Evolutionary conservation across 495 filamentous ascomycete genomes (phyloP).

Genomic region (Podospora appendiculata): DNA sequence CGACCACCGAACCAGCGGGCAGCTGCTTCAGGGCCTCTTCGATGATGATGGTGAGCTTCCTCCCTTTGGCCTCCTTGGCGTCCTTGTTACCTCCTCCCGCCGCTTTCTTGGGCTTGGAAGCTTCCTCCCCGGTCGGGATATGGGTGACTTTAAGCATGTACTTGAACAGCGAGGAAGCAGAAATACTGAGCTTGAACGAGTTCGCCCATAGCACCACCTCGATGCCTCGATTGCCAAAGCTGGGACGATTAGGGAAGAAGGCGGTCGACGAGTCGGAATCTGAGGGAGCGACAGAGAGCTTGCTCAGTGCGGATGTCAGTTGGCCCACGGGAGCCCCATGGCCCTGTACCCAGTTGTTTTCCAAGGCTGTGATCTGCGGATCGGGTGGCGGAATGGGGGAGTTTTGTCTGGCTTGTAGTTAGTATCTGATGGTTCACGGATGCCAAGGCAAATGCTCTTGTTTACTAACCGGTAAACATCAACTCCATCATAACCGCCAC

Average conservation of each 20-base stretch:
- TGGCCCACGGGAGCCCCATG: slow-evolving; percentile 3
- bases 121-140: not conserved
- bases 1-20: slow-evolving; percentile 28
- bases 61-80: slow-evolving; percentile 30
- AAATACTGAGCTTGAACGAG: slow-evolving; percentile 48
- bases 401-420: not conserved
- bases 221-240: slow-evolving; percentile 47
- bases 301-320: slow-evolving; percentile 20
- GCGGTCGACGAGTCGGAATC: not conserved
- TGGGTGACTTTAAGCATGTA: slow-evolving; percentile 25
- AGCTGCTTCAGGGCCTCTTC: slow-evolving; percentile 36
- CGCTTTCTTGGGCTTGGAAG: slow-evolving; percentile 11
- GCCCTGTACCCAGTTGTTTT: slow-evolving; percentile 23
- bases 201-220: slow-evolving; percentile 54
- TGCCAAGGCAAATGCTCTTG: not conserved
- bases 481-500: slow-evolving; percentile 20
- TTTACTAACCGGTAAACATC: slow-evolving; percentile 25
- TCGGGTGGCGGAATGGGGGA: slow-evolving; percentile 19
- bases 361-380: slow-evolving; percentile 20
- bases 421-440: slow-evolving; percentile 1
- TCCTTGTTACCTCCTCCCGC: slow-evolving; percentile 29
- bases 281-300: slow-evolving; percentile 14
- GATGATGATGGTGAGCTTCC: slow-evolving; percentile 48
- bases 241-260: slow-evolving; percentile 44
- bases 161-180: slow-evolving; percentile 25